These are phyloP conservation scores for Anthoceros angustus DNA, from an alignment of 225 moss, liverwort and hornwort species.

Conservation along the genomic window DNA sequence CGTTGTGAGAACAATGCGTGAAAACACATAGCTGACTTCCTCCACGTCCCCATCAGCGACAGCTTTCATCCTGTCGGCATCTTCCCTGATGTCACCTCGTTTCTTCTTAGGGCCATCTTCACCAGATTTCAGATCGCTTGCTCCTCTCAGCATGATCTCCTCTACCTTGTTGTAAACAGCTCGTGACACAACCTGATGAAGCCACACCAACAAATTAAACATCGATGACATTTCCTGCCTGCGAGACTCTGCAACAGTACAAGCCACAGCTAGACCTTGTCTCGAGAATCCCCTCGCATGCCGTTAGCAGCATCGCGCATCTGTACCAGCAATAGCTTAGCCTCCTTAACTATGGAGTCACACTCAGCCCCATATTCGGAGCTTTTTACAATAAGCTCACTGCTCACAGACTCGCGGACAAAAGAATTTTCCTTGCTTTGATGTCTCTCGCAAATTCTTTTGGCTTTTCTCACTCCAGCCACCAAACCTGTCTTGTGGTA, in stretches of 20 bases:
- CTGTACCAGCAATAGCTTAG: not conserved
- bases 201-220: too few species aligned
- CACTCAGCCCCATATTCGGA: not conserved
- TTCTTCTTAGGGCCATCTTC: constrained; percentile 11
- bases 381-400: not conserved
- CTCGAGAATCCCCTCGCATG: not conserved
- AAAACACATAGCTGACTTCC: constrained; percentile 60
- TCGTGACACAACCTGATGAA: not conserved
- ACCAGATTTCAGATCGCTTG: constrained; percentile 18
- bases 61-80: constrained; percentile 21
- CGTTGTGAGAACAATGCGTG: constrained; percentile 72
- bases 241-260: too few species aligned
- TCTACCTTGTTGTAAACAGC: not conserved
- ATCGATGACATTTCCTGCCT: too few species aligned
- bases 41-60: constrained; percentile 32
- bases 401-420: constrained; percentile 28
- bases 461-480: constrained; percentile 40
- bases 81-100: constrained; percentile 16
- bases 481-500: constrained; percentile 33
- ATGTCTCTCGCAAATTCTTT: constrained; percentile 26
- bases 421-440: constrained; percentile 12
- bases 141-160: constrained; percentile 34
- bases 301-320: not conserved
- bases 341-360: not conserved
- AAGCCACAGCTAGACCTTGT: not conserved